Conservation (phyloP, 179 eudicot species). For the Beta corolliflora region DNA sequence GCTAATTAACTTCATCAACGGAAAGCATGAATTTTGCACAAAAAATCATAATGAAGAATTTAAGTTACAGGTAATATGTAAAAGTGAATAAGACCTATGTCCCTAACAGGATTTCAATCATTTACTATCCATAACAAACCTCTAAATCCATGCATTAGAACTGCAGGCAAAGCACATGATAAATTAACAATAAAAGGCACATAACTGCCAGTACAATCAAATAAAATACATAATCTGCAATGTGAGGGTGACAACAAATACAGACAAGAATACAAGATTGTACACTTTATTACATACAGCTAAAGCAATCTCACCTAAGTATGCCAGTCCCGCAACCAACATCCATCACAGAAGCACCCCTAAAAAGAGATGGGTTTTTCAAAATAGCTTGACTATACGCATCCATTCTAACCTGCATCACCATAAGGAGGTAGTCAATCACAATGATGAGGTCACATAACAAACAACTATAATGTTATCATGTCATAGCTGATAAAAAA, state of each 20-base stretch:
- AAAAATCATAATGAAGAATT: background rate
- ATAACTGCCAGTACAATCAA: background rate
- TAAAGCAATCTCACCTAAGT: constrained; percentile 54
- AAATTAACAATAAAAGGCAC: background rate
- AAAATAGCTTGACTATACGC: constrained; percentile 80
- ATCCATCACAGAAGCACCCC: constrained; percentile 76
- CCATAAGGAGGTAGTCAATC: background rate
- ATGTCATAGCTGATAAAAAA: background rate
- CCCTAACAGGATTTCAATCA: background rate
- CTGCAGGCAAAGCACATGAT: background rate
- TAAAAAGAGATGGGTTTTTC: constrained; percentile 76
- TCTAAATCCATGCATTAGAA: background rate
- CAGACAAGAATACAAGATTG: background rate
- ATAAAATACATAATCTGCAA: background rate
- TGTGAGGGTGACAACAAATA: background rate
- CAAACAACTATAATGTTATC: background rate
- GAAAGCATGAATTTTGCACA: background rate
- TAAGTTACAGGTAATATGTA: too few species aligned
- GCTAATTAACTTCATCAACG: background rate
- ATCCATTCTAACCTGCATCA: constrained; percentile 77
- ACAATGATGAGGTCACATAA: constrained; percentile 2
- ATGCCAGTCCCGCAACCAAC: constrained; percentile 99
- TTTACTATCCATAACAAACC: background rate
- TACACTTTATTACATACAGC: background rate
- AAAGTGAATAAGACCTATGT: background rate